Evolutionary conservation across 139 green algal species (phyloP).

Genomic region (Coelastrella sp.): DNA sequence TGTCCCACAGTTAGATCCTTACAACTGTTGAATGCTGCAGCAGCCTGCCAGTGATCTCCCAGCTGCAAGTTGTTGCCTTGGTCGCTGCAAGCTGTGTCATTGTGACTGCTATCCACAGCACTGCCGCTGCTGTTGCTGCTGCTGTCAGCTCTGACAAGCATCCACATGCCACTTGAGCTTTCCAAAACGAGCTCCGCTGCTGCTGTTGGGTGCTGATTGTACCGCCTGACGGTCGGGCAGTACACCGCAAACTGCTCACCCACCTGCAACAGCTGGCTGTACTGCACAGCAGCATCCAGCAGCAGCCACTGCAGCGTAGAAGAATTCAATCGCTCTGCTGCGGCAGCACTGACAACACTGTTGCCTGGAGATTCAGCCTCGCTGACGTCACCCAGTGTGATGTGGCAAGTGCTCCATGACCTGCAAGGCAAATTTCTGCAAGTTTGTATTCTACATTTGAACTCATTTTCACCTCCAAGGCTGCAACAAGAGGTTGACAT

Average conservation of each 20-base stretch:
- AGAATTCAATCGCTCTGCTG: no score
- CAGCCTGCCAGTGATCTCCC: background rate
- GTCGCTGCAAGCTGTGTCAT: background rate
- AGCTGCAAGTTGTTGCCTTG: background rate
- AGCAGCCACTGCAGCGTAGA: slow-evolving; percentile 1
- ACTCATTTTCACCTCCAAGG: no score
- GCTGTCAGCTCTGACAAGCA: background rate
- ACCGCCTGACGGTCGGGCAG: background rate
- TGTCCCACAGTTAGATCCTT: background rate
- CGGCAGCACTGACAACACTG: no score
- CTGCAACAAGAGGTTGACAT: no score
- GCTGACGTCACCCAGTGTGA: background rate
- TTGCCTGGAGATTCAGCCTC: background rate
- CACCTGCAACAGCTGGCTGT: slow-evolving; percentile 11
- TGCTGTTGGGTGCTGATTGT: background rate
- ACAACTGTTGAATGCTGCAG: background rate
- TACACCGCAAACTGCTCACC: slow-evolving; percentile 22
- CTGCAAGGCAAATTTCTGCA: background rate
- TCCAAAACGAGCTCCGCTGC: background rate
- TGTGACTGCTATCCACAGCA: background rate
- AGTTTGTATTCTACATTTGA: no score
- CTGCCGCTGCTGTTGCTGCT: background rate
- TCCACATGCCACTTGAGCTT: background rate
- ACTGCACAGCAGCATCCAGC: slow-evolving; percentile 10
- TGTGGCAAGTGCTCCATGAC: slow-evolving; percentile 9